Evolutionary conservation across 2,329 filamentous ascomycete genomes (phyloP).

Genomic region (Purpureocillium lavendulum): DNA sequence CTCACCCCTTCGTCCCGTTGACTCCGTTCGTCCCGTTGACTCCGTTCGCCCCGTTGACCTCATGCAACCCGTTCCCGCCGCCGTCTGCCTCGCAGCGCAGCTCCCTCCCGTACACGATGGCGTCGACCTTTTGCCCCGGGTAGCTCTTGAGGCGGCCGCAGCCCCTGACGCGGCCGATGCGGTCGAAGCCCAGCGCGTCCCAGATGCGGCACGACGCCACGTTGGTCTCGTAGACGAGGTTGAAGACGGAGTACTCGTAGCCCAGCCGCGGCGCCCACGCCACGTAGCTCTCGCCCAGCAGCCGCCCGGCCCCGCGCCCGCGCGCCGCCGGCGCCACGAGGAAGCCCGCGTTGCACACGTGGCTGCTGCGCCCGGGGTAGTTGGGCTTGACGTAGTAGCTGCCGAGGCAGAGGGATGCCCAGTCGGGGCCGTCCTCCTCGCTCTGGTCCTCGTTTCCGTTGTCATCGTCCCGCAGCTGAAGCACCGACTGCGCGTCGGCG

Average conservation of each 20-base stretch:
- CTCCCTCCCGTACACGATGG: constrained; percentile 68
- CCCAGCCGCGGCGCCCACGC: constrained; percentile 74
- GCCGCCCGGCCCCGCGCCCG: constrained; percentile 63
- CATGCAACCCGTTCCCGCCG: not conserved
- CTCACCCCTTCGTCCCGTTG: too few relatives aligned
- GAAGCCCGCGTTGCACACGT: constrained; percentile 81
- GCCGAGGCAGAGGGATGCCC: constrained; percentile 73
- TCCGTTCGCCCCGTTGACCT: not conserved
- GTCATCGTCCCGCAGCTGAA: too few relatives aligned
- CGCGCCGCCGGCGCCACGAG: constrained; percentile 65
- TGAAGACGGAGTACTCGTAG: constrained; percentile 89
- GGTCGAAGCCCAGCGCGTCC: constrained; percentile 87
- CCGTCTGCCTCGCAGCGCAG: not conserved
- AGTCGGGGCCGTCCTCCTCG: constrained; percentile 51
- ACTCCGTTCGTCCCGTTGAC: not conserved
- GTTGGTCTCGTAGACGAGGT: constrained; percentile 89
- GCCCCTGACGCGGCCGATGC: constrained; percentile 73
- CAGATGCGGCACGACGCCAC: constrained; percentile 83
- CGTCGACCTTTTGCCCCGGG: constrained; percentile 60
- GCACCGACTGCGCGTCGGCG: constrained; percentile 40
- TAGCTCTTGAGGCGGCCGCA: constrained; percentile 62
- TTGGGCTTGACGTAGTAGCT: constrained; percentile 94
- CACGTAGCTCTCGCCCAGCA: constrained; percentile 70
- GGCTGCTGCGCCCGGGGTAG: constrained; percentile 82
- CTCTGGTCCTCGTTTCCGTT: too few relatives aligned